Base-by-base conservation (phyloP, 1,139 yeast species). In the Candida sanyaensis region DNA sequence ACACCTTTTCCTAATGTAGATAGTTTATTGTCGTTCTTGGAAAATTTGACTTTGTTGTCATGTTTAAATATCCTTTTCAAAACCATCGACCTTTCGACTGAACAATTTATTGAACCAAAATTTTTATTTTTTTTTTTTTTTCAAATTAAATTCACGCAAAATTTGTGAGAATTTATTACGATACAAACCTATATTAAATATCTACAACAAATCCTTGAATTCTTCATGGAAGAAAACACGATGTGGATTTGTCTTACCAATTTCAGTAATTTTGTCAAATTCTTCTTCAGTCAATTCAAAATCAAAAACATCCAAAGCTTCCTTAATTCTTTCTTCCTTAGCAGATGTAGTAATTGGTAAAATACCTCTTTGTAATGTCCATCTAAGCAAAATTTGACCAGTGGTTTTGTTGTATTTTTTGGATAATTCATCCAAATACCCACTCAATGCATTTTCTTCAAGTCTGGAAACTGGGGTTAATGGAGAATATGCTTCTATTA, bases 271-370 rank as follows among this genome's bases (percentile, higher is more conserved):
- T 56, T 61, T 52, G 58, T 47, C 47, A 6, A 57, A 46, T 45
- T 58, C 63, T n/a, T 53, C 54, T 1, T 47, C 37, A 6, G 56
- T 44, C 42, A 59, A 53, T 42, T 54, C 53, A 57, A 89, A 86
- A 31, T 75, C 77, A 56, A 77, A 81, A 6, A 79, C 63, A 21
- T 77, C 78, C 57, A 84, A 72, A 6, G 84, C 78, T 55, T 83
- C 79, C 45, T 68, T 65, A 50, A 86, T 75, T 65, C 96, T 77
- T 38, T 75, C 77, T 21, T 65, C 66, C 55, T 84, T 82, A 5
- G 85, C 75, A 26, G 89, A 80, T 2, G 96, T 87, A 23, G 95
- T 88, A 31, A 88, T 71, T 8, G 96, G 92, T 42, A 88, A 63
- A 27, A 87, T 75, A 6, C 83, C 86, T 46, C 69, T 76, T 57